Evolutionary conservation across 495 filamentous ascomycete genomes (phyloP), one percentile per base, ranked within the genome.

Genomic region (Aspergillus avenaceus): DNA sequence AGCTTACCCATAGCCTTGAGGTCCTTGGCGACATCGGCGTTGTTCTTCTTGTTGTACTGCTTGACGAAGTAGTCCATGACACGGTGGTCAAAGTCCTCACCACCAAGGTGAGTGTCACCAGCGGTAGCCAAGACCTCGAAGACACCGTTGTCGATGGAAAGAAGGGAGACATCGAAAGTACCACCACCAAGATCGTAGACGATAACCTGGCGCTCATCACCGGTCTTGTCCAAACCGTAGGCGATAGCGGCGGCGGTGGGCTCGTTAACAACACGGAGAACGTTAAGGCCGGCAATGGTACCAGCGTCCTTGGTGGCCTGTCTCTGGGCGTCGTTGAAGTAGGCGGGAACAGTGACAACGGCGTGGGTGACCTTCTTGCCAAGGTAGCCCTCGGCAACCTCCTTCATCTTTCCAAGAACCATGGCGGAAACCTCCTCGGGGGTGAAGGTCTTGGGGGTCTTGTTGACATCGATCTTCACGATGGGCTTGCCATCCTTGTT

Each of bases 151-250:
- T 99, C 95, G 56, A 97, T 95, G 31, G 91, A 95, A 32, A 99
- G 81, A 58, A 99, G 89, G 45, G 92, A 97, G 42, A 99, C 93
- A 93, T 99, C 93, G 72, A 99, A 99, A 62, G 93, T 97, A 84
- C 93, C 93, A 86, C 93, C 93, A 85, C 93, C 93, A 57, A 98
- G 88, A 84, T 98, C 93, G 73, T 95, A 95, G 60, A 95, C 90
- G 60, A 95, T 90, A 65, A 95, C 90, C 77, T 93, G 89, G 65
- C 88, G 85, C 70, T 95, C 90, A 42, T 83, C 87, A 56, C 82
- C 83, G 40, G 80, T 84, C 82, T 92, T 90, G 72, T 95, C 89
- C 60, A 95, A 78, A 70, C 90, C 87, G 67, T 90, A 90, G 54
- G 88, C 88, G 63, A 92, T 88, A 69, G 87, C 88, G 61, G 88